Base-by-base conservation (phyloP, 208 protist species). In the Phytomonas sp. region DNA sequence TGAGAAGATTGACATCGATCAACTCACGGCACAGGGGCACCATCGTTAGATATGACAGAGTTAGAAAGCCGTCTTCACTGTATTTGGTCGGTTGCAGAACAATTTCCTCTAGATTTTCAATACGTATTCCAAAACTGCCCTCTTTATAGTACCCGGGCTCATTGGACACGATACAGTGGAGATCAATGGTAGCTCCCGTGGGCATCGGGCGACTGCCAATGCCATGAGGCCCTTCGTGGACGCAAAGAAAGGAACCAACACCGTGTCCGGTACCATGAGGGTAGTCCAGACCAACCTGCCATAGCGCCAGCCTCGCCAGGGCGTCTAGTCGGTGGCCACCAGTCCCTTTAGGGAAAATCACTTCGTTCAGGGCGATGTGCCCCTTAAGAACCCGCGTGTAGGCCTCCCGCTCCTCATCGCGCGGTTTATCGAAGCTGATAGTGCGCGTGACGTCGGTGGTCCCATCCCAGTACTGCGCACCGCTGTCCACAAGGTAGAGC, bases 121-220 rank as follows among this genome's bases (percentile, higher is more conserved):
- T 99, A 66, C 98, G 94, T 70, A 99, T 99, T 74, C 98, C 98
- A 80, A 98, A 99, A 16, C 63, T 69, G n/a, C 95, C 97, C 26
- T 91, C 92, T 76, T 98, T 94, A 87, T 99, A 99, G 87, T 98
- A 99, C 1, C 98, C 98, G 0, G 97, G 97, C 77, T 98, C 91
- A 75, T 97, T 96, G 14, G 92, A 94, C 30, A 96, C 80, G 26
- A 96, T 75, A 71, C 75, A 84, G 62, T 86, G 76, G 32, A 70
- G 76, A 40, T 87, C 76, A 30, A 97, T 66, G 29, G 62, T 73
- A 34, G 82, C 89, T 36, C 78, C 78, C 26, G 87, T 92, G 14
- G 78, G 77, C 29, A 45, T 71, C 2, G 83, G 79, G 0, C 76
- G 81, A 26, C 69, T 72, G 19, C 80, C 87, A 61, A 97, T 93